Conservation (phyloP, 441 rosid species). For the Dalechampia spathulata region DNA sequence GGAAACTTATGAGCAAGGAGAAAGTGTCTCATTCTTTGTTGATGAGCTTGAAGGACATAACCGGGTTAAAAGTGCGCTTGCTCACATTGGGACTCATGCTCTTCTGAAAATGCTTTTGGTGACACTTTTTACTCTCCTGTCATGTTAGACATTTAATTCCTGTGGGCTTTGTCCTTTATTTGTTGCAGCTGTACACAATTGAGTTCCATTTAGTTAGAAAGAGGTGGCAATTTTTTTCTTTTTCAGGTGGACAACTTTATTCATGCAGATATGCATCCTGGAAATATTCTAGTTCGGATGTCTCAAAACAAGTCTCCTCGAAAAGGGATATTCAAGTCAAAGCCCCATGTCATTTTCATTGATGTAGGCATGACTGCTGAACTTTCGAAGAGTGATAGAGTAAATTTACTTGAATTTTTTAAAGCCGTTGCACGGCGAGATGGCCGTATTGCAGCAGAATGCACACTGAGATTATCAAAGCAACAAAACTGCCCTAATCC, state of each 20-base stretch:
- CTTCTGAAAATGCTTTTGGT: conserved; percentile 99
- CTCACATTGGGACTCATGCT: conserved; percentile 99
- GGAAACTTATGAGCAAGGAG: conserved; percentile 96
- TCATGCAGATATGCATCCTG: conserved; percentile 99
- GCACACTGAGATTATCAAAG: conserved; percentile 68
- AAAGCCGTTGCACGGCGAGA: conserved; percentile 94
- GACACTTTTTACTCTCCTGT: conserved; percentile 2
- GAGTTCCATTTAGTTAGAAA: not conserved
- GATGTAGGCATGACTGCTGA: conserved; percentile 99
- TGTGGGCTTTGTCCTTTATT: not conserved
- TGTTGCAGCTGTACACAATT: not conserved
- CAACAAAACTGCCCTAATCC: conserved; percentile 95
- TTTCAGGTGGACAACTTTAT: conserved; percentile 98
- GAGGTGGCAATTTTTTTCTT: conserved; percentile 13
- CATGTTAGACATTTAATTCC: not conserved
- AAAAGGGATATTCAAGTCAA: conserved; percentile 67
- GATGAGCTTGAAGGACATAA: conserved; percentile 76
- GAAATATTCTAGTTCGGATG: conserved; percentile 91
- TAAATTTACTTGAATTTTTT: conserved; percentile 81
- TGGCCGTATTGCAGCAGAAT: conserved; percentile 91
- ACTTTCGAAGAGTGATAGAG: conserved; percentile 77
- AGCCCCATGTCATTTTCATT: conserved; percentile 96
- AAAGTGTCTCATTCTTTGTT: conserved; percentile 74
- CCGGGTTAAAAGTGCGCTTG: conserved; percentile 76
- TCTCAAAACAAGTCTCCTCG: conserved; percentile 50